A percentile compares a stretch with the other conserved stretches of the same genome.
Evolutionary conservation across 2,329 filamentous ascomycete species (phyloP).

Genomic region (Nothomitra cinnamomea): DNA sequence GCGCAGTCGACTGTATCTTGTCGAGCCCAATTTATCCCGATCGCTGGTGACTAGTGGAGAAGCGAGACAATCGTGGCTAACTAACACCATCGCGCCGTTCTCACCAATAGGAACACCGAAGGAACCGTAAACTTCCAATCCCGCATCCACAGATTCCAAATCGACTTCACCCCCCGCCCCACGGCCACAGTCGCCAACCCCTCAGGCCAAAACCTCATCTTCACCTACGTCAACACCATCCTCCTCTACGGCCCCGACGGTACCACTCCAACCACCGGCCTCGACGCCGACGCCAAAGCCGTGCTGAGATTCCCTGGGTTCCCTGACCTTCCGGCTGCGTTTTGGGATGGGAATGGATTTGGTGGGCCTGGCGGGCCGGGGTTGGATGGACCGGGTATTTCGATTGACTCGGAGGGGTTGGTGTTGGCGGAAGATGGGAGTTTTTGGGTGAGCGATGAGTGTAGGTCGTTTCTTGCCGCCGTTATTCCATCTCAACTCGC

Average conservation of each 20-base stretch:
- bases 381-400: slow-evolving; percentile 39
- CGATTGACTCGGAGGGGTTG: slow-evolving; percentile 50
- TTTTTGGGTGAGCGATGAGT: slow-evolving; percentile 57
- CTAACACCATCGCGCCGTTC: too few species aligned
- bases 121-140: slow-evolving; percentile 52
- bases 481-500: too few species aligned
- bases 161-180: slow-evolving; percentile 37
- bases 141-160: slow-evolving; percentile 48
- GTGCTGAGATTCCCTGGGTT: slow-evolving; percentile 39
- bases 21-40: neutral
- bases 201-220: slow-evolving; percentile 40
- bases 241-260: slow-evolving; percentile 46
- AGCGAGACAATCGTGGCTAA: too few species aligned
- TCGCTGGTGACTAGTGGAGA: too few species aligned
- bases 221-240: slow-evolving; percentile 47
- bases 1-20: too few species aligned
- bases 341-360: slow-evolving; percentile 50
- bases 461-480: neutral
- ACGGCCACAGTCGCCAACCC: slow-evolving; percentile 35
- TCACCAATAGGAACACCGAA: slow-evolving; percentile 39
- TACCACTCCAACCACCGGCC: slow-evolving; percentile 38
- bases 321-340: slow-evolving; percentile 43
- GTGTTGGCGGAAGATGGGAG: slow-evolving; percentile 39
- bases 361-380: slow-evolving; percentile 32
- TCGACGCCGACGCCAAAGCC: slow-evolving; percentile 41